Evolutionary conservation across 106 monocot genomes (phyloP).

Genomic region (Chionographis japonica): DNA sequence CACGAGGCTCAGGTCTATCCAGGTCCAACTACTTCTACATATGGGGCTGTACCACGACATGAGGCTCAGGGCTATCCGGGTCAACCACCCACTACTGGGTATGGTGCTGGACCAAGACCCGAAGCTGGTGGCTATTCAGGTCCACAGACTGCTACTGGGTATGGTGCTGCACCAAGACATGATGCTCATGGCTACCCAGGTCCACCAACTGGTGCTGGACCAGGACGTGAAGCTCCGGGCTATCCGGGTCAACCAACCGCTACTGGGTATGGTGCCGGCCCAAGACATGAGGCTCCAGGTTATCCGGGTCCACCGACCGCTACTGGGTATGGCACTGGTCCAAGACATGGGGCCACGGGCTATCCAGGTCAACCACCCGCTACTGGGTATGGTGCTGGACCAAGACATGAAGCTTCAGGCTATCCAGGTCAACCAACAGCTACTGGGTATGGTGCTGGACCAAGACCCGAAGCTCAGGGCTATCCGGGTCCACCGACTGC

Average conservation of each 20-base stretch:
- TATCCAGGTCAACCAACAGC: background rate
- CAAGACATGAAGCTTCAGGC: background rate
- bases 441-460: background rate
- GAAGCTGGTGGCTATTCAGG: background rate
- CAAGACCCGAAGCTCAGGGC: background rate
- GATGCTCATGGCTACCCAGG: background rate
- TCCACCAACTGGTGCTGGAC: background rate
- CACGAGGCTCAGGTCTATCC: too few relatives aligned
- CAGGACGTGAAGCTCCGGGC: too few relatives aligned
- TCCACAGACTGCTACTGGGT: background rate
- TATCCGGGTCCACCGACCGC: background rate
- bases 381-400: background rate
- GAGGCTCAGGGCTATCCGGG: too few relatives aligned
- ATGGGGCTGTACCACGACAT: too few relatives aligned
- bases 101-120: too few relatives aligned
- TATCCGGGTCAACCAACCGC: background rate
- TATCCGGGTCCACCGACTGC: background rate
- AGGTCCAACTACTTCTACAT: too few relatives aligned
- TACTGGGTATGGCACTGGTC: background rate
- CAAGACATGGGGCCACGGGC: too few relatives aligned
- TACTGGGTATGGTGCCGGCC: too few relatives aligned
- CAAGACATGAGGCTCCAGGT: background rate
- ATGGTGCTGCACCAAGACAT: background rate
- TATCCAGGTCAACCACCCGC: background rate
- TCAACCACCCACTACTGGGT: too few relatives aligned